Evolutionary conservation across 2,329 filamentous ascomycete species (phyloP), one percentile per base, ranked within the genome.

Genomic region (Penicillium sp.): DNA sequence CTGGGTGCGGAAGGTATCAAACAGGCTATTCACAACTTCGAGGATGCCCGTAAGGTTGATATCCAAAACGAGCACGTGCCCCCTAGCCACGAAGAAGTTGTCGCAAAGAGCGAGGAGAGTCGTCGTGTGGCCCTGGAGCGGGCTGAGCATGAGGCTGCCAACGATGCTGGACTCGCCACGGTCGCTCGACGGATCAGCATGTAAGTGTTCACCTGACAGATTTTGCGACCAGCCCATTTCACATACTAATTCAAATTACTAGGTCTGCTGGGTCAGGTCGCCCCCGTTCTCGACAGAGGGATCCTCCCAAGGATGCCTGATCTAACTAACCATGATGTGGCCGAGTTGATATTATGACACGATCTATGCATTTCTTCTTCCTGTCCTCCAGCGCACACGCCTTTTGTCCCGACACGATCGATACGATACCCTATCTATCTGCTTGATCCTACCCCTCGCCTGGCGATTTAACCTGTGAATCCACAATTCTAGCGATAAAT

Each of bases 1-100:
- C 85, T 97, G 53, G 94, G 94, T 58, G 93, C 94, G 0, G 94
- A 99, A 78, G 94, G 94, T 58, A 97, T 97, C 81, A 99, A 97
- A 82, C 93, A 97, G 71, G 94, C 94, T 35, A 99, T 99, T 69
- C 93, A 86, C 77, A 95, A 86, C 67, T 99, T 99, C 67, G 94
- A 99, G 75, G 94, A 99, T 75, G 94, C 94, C 17, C 85, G 92
- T 62, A 97, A 97, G 82, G 93, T 99, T 49, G 94, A 99, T 79
- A 71, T 97, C 62, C 93, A 97, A 79, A 99, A 99, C 75, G 94
- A 99, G 79, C 86, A 91, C 62, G 82, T 99, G 63, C 94, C 94
- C 50, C 94, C 94, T 0, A 94, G 86, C 63, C 90, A 94, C 61
- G 93, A 97, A 49, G 94, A 99, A 77, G 93, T 97, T 21, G 84